Percentiles rank a stretch among this genome's conserved stretches.
Evolutionary conservation across 768 basidiomycete genomes (phyloP).

Genomic region (Rhizopogon vesiculosus): DNA sequence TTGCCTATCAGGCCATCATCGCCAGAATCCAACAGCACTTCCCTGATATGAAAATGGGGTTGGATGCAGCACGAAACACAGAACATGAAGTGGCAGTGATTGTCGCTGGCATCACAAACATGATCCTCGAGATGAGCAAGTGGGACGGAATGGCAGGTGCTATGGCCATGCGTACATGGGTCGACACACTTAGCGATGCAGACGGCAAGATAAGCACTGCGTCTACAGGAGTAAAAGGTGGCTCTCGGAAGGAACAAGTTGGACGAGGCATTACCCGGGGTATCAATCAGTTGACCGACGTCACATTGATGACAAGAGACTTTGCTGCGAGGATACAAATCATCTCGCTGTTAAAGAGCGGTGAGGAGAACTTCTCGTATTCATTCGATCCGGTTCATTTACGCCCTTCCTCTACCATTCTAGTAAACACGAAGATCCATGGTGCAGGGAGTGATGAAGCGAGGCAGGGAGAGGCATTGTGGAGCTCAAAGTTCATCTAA

Average conservation of each 20-base stretch:
- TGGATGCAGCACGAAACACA: slow-evolving; percentile 41
- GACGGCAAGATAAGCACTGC: slow-evolving; percentile 28
- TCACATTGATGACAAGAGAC: slow-evolving; percentile 47
- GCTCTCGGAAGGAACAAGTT: slow-evolving; percentile 34
- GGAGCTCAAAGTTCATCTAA: slow-evolving; percentile 50
- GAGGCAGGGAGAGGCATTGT: slow-evolving; percentile 44
- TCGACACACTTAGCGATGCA: slow-evolving; percentile 41
- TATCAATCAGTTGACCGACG: slow-evolving; percentile 45
- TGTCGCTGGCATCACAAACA: slow-evolving; percentile 50
- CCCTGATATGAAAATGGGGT: slow-evolving; percentile 37
- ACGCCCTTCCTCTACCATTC: not conserved
- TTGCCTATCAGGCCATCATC: slow-evolving; percentile 43
- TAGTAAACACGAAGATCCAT: slow-evolving; percentile 46
- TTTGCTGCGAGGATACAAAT: slow-evolving; percentile 52
- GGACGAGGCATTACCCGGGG: slow-evolving; percentile 48
- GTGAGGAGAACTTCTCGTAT: slow-evolving; percentile 26
- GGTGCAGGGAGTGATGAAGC: slow-evolving; percentile 45
- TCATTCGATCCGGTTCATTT: not conserved
- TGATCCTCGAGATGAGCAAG: slow-evolving; percentile 50
- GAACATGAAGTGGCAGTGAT: slow-evolving; percentile 46
- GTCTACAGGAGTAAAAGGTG: slow-evolving; percentile 5
- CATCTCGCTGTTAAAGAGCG: slow-evolving; percentile 46
- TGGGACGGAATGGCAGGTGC: slow-evolving; percentile 54
- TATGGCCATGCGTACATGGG: slow-evolving; percentile 55
- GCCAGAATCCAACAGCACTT: slow-evolving; percentile 46